Evolutionary conservation across 139 green algal species (phyloP).

Genomic region (Pedinophyceae sp.): DNA sequence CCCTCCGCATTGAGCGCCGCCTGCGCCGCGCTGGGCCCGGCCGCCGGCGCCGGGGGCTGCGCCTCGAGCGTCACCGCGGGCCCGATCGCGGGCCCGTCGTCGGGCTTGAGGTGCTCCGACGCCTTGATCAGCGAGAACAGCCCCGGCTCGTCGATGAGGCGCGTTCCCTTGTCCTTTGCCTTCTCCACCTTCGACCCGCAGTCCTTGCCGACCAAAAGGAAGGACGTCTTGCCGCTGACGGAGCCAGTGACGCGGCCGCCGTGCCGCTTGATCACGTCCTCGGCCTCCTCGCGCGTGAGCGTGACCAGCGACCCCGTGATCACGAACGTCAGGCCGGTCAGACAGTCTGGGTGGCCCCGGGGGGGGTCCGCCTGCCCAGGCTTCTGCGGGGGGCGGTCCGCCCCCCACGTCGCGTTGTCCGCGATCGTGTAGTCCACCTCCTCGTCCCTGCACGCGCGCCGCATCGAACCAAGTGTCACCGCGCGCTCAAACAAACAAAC

Average conservation of each 20-base stretch:
- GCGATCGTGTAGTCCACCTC: background rate
- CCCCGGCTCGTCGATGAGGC: constrained; percentile 69
- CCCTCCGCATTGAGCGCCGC: background rate
- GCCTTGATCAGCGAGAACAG: constrained; percentile 58
- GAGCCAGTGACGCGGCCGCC: constrained; percentile 40
- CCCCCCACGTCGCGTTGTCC: background rate
- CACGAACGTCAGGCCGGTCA: constrained; percentile 79
- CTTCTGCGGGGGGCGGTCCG: background rate
- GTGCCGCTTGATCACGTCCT: constrained; percentile 70
- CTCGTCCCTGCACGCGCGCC: too few species aligned
- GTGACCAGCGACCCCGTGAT: constrained; percentile 65
- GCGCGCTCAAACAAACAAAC: too few species aligned
- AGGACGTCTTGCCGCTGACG: constrained; percentile 74
- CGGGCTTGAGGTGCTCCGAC: constrained; percentile 6
- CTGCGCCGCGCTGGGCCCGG: background rate
- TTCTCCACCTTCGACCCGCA: constrained; percentile 43
- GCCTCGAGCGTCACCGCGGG: background rate
- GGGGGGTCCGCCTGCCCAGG: constrained; percentile 21
- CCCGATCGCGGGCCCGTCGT: background rate
- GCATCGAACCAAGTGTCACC: too few species aligned
- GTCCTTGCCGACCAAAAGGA: constrained; percentile 55
- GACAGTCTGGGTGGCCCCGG: constrained; percentile 59
- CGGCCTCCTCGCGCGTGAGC: constrained; percentile 52
- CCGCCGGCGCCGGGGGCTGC: background rate
- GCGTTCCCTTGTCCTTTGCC: constrained; percentile 24